A percentile compares a stretch with the other conserved stretches of the same genome.
These are phyloP conservation scores for Dillenia turbinata DNA, from an alignment of 164 flowering plant genomes.

Conservation along the genomic window DNA sequence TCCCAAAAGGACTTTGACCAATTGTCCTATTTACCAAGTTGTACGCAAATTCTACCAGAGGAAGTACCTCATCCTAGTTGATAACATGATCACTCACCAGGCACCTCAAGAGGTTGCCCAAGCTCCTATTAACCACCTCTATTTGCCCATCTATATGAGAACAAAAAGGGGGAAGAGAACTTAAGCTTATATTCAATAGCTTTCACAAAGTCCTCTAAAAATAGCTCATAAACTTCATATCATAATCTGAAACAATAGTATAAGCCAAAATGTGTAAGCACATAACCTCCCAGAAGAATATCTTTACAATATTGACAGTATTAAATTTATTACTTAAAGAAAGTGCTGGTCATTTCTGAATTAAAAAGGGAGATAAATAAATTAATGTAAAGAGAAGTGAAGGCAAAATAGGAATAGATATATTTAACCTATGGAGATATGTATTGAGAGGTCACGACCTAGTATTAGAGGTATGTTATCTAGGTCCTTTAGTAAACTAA, in stretches of 20 bases:
- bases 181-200: not conserved
- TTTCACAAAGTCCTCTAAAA: not conserved
- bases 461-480: too few relatives aligned
- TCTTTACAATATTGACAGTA: not conserved
- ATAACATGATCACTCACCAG: not conserved
- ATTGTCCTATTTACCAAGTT: slow-evolving; percentile 1
- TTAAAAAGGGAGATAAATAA: not conserved
- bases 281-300: not conserved
- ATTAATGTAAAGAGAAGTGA: slow-evolving; percentile 1
- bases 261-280: not conserved
- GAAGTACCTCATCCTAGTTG: not conserved
- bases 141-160: not conserved
- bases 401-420: too few relatives aligned
- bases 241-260: not conserved
- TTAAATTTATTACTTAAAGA: too few relatives aligned
- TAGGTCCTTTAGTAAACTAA: too few relatives aligned
- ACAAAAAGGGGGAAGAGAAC: not conserved
- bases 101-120: not conserved
- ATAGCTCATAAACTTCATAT: not conserved
- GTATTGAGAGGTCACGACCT: too few relatives aligned
- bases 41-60: slow-evolving; percentile 4
- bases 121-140: not conserved
- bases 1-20: not conserved
- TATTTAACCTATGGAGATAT: too few relatives aligned
- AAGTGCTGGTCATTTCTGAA: too few relatives aligned